phyloP scores from a whole-genome alignment of 2,329 filamentous ascomycete genomes.

The Pyrenophora graminea region DNA sequence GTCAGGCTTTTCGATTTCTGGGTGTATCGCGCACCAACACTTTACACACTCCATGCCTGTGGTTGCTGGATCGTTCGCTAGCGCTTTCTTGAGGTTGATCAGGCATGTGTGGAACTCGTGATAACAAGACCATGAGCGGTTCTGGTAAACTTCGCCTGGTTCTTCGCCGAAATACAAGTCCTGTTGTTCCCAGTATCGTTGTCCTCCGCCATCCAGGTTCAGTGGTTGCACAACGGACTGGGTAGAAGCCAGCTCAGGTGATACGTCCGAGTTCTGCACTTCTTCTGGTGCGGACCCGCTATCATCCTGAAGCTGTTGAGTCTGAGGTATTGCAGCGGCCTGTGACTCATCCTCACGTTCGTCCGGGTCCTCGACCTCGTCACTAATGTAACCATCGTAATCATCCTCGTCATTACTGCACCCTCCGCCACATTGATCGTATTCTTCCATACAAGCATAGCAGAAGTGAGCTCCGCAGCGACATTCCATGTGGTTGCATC shows the following conservation, averaged over 20 bases:
- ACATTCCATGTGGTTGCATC: conserved; percentile 56
- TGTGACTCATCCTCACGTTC: no score
- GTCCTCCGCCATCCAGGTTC: conserved; percentile 44
- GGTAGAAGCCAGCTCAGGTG: neutral
- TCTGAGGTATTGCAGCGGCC: no score
- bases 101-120: conserved; percentile 29
- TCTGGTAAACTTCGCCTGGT: conserved; percentile 33
- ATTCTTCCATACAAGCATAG: conserved; percentile 49
- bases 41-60: conserved; percentile 35
- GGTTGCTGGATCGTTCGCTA: conserved; percentile 3
- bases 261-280: neutral
- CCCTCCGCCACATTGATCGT: conserved; percentile 37
- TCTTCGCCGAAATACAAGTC: conserved; percentile 45
- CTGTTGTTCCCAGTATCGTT: conserved; percentile 35
- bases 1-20: conserved; percentile 22
- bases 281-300: neutral
- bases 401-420: conserved; percentile 31
- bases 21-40: conserved; percentile 35
- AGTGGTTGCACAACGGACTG: conserved; percentile 4
- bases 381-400: conserved; percentile 17
- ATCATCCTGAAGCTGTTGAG: no score
- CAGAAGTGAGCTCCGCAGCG: conserved; percentile 57
- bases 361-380: no score
- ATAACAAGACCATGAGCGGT: conserved; percentile 31
- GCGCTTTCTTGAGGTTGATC: conserved; percentile 19